phyloP scores from a whole-genome alignment of 73 alveolate species.

The Tetrahymena elliotti region DNA sequence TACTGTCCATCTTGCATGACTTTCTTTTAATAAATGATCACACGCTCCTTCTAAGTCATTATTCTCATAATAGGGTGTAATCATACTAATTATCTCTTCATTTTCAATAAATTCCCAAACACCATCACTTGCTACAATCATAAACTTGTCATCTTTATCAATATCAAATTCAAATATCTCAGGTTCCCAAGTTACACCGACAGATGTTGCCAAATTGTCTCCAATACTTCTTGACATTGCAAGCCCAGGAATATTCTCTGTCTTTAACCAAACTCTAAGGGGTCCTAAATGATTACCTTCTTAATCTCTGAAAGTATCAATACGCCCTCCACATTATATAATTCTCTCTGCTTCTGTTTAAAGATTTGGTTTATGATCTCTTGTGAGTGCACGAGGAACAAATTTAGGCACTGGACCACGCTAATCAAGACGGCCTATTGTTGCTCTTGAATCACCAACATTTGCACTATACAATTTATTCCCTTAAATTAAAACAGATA shows the following conservation, averaged over 20 bases:
- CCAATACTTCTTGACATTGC: conserved; percentile 54
- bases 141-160: conserved; percentile 56
- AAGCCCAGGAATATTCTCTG: conserved; percentile 37
- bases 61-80: neutral
- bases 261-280: conserved; percentile 31
- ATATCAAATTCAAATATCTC: conserved; percentile 43
- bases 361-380: conserved; percentile 44
- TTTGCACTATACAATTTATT: conserved; percentile 21
- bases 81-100: conserved; percentile 65
- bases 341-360: conserved; percentile 32
- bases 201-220: conserved; percentile 34
- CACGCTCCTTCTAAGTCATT: neutral
- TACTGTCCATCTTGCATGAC: neutral
- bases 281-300: conserved; percentile 41
- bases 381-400: conserved; percentile 12
- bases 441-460: conserved; percentile 54
- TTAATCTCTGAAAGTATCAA: conserved; percentile 13
- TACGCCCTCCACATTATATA: conserved; percentile 35
- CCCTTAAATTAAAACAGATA: conserved; percentile 4
- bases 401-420: neutral
- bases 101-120: conserved; percentile 88
- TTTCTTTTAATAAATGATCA: neutral
- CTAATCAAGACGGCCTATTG: conserved; percentile 2
- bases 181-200: conserved; percentile 51
- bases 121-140: conserved; percentile 90